These are phyloP conservation scores for Cryphonectria naterciae DNA, from an alignment of 2,329 filamentous ascomycete genomes.

Conservation along the genomic window DNA sequence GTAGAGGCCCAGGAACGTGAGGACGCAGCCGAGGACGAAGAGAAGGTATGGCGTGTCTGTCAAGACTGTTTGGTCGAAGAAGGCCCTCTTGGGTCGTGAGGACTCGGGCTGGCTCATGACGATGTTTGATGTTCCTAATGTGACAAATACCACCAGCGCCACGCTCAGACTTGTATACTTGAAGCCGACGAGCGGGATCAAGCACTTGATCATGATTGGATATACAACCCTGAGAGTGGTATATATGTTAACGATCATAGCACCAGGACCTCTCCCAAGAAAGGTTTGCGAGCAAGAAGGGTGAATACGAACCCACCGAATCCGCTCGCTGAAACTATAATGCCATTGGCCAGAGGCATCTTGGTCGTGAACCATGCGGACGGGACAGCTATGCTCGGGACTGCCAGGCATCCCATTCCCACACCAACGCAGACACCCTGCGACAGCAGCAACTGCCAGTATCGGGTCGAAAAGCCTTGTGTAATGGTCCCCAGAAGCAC, in stretches of 20 bases:
- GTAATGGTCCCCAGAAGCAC: constrained; percentile 49
- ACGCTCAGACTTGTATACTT: constrained; percentile 22
- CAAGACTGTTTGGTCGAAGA: constrained; percentile 26
- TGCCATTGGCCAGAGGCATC: constrained; percentile 39
- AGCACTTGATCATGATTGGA: constrained; percentile 26
- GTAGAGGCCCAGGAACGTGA: constrained; percentile 30
- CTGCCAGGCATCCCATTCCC: constrained; percentile 42
- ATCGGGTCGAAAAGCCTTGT: constrained; percentile 47
- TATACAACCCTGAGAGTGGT: constrained; percentile 20
- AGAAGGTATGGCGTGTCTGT: constrained; percentile 29
- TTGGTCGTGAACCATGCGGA: constrained; percentile 45
- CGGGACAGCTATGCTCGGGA: constrained; percentile 43
- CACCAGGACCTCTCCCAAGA: neutral
- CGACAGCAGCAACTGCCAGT: constrained; percentile 44
- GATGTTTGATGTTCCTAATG: constrained; percentile 24
- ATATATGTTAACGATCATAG: too few relatives aligned
- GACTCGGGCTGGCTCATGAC: constrained; percentile 16
- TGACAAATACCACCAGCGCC: constrained; percentile 24
- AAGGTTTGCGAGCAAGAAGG: neutral
- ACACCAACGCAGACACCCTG: constrained; percentile 37
- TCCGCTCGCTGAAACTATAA: constrained; percentile 34
- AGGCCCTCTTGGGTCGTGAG: constrained; percentile 16
- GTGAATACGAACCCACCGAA: constrained; percentile 24
- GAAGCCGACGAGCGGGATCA: constrained; percentile 26
- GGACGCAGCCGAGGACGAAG: constrained; percentile 29